Evolutionary conservation across 2,329 filamentous ascomycete species (phyloP), one percentile per base, ranked within the genome.

Genomic region (Colletotrichum kahawae): DNA sequence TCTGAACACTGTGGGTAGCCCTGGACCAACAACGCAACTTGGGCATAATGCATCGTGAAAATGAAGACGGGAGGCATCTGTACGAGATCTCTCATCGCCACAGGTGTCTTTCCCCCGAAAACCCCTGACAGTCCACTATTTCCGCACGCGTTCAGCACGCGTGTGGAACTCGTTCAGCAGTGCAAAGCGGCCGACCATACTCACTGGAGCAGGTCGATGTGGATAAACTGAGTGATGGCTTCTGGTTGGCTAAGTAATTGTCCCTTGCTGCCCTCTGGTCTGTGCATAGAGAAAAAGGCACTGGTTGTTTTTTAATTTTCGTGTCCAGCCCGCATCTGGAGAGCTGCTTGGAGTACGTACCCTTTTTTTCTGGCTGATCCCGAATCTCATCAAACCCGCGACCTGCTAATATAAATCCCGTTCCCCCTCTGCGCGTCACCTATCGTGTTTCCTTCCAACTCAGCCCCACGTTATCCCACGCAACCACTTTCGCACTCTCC

Each of bases 361-460:
- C 75, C 69, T 56, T 66, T 76, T 77, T 73, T 75, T 64, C 67
- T 76, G 76, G 70, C 76, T 76, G 76, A 76, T 74, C 71, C 74
- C 71, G 43, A 66, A 64, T 70, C 62, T 57, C 66, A 74, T 62
- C 64, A 33, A 65, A 38, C 57, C 59, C 38, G 64, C 74, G 64
- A 31, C 34, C 56, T 67, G 14, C 21, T 66, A 31, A 70, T 77
- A 77, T 77, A 76, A 77, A 77, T 70, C 16, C 56, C 48, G 51
- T 62, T 67, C 75, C 71, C 66, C 70, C 51, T 67, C 76, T 29
- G 48, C 69, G 54, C 70, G 70, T 67, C 54, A 60, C 4, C 31
- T 1, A 8, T 6, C 10, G 5, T 33, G 27, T 48, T 29, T 9
- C 31, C 16, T 12, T 9, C 24, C n/a, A 57, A 59, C n/a, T 14